Base-by-base conservation (phyloP, 805 yeast genomes). In the Candida ulmi region DNA sequence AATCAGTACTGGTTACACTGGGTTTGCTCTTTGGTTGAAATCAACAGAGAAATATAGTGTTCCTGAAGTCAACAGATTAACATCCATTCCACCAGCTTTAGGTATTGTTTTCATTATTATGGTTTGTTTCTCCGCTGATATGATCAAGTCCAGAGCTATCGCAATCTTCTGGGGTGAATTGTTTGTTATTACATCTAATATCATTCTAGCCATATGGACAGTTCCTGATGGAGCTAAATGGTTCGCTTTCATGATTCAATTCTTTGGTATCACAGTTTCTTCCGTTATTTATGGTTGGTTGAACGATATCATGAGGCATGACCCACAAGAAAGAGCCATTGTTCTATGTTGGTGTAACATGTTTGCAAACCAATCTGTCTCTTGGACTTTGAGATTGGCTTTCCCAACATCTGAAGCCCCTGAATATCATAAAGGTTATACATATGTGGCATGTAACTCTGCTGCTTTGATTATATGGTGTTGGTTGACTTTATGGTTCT, bases 261-360 rank as follows among this genome's bases (percentile, higher is more conserved):
- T 35, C 30, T 37, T 40, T 17, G 38, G 39, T 4, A 72, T 78
- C 73, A 77, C 82, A 12, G 71, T 71, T 69, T 78, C 81, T 1
- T 76, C 81, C 0, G 77, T 73, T 2, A 55, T 76, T 13, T 77
- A 76, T 52, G 68, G 76, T 13, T 77, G 80, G 79, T 69, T 71
- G 41, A 73, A 73, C 46, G 82, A 76, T 55, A 72, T 76, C 27
- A 71, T 78, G 44, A 65, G 83, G 34, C 66, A 70, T 38, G 78
- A 76, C 46, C 68, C 74, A 7, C 70, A 74, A 45, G 69, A 69
- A 39, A 61, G 82, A 46, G 69, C 80, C 4, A 69, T 74, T 31
- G 66, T 71, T 28, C 60, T 76, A 42, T 73, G 74, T 17, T 49
- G 65, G 28, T 67, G 71, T 69, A 75, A 75, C 52, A 52, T 61